A percentile compares a stretch with the other conserved stretches of the same genome.
These are phyloP conservation scores for Immersiella caudata DNA, from an alignment of 495 filamentous ascomycete species.

Conservation along the genomic window DNA sequence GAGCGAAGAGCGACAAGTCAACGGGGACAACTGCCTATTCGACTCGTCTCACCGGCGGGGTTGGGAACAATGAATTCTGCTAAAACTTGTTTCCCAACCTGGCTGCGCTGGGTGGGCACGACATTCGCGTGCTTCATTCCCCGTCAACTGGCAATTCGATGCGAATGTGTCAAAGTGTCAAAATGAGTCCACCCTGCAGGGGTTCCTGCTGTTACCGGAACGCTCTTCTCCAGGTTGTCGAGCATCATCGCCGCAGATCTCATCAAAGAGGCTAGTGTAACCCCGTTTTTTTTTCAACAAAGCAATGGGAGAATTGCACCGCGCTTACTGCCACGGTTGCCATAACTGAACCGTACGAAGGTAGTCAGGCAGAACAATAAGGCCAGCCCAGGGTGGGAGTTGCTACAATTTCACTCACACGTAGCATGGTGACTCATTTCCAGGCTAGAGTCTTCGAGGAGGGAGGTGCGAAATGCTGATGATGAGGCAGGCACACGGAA, in stretches of 20 bases:
- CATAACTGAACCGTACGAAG: too few relatives aligned
- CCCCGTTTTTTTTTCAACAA: conserved; percentile 3
- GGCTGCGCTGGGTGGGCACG: background rate
- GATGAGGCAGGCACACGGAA: too few relatives aligned
- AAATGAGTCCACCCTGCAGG: background rate
- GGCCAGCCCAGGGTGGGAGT: too few relatives aligned
- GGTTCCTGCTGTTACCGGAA: conserved; percentile 7
- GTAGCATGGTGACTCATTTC: too few relatives aligned
- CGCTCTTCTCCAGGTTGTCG: conserved; percentile 4
- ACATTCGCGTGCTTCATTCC: background rate
- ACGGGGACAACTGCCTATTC: background rate
- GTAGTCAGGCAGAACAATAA: too few relatives aligned
- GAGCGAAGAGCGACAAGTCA: background rate
- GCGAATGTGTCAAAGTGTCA: background rate
- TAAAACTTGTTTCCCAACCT: background rate
- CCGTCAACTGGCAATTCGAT: background rate
- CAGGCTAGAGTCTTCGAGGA: too few relatives aligned
- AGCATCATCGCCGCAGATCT: conserved; percentile 17
- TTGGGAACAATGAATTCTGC: background rate
- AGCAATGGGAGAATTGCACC: too few relatives aligned
- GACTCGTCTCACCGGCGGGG: background rate
- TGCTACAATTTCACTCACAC: too few relatives aligned
- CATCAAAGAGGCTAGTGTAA: conserved; percentile 2
- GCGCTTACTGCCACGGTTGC: background rate
- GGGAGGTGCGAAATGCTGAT: too few relatives aligned